Conservation (phyloP, 2,329 filamentous ascomycete genomes). For the Huntiella bhutanensis region DNA sequence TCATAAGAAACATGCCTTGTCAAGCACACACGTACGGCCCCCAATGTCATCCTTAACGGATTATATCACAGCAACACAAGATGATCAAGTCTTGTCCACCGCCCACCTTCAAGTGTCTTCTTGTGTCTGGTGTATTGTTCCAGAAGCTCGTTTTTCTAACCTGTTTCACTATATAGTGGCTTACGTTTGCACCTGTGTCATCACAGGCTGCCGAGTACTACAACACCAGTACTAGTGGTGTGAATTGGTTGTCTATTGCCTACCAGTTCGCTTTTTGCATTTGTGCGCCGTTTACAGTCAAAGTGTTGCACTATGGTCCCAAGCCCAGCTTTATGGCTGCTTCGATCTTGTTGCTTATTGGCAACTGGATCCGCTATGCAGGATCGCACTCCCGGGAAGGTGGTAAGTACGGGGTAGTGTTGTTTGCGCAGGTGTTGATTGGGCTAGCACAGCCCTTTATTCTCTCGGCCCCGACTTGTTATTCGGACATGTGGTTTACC, state of each 20-base stretch:
- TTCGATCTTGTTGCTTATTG: conserved; percentile 53
- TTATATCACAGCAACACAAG: background rate
- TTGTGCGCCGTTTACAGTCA: conserved; percentile 54
- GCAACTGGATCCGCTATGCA: conserved; percentile 83
- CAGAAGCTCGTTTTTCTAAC: background rate
- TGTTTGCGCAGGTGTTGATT: conserved; percentile 82
- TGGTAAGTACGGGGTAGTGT: conserved; percentile 54
- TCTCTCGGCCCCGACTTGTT: conserved; percentile 70
- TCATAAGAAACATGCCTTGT: too few species aligned
- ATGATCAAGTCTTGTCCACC: background rate
- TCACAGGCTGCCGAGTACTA: conserved; percentile 59
- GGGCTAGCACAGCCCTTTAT: conserved; percentile 87
- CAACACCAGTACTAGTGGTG: conserved; percentile 47
- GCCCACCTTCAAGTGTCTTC: background rate
- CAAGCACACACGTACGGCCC: too few species aligned
- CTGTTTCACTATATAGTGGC: conserved; percentile 41
- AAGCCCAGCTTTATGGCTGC: conserved; percentile 58
- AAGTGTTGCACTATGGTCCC: conserved; percentile 61
- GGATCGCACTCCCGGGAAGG: conserved; percentile 34
- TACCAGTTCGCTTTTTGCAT: conserved; percentile 73
- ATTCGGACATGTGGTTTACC: conserved; percentile 91
- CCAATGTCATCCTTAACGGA: background rate
- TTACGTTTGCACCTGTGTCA: conserved; percentile 76
- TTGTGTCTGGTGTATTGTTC: background rate
- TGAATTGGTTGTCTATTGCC: conserved; percentile 85